Evolutionary conservation across 1,139 yeast species (phyloP).

Genomic region (Geotrichum bryndzae): DNA sequence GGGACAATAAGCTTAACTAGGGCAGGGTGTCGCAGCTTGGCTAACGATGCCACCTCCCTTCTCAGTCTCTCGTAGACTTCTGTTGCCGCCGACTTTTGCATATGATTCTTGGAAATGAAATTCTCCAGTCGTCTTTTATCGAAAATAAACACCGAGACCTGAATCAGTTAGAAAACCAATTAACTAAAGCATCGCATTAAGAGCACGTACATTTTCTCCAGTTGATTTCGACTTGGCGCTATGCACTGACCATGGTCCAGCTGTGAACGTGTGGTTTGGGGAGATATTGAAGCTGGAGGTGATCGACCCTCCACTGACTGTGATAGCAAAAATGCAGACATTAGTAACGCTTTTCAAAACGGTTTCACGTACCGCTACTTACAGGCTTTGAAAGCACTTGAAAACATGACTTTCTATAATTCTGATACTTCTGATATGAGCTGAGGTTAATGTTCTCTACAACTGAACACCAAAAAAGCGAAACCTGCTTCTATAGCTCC

Average conservation of each 20-base stretch:
- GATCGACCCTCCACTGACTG: constrained; percentile 36
- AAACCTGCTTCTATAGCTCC: not conserved
- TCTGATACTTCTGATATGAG: constrained; percentile 64
- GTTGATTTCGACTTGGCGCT: constrained; percentile 66
- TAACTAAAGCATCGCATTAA: constrained; percentile 18
- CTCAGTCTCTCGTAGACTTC: constrained; percentile 46
- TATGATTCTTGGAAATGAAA: constrained; percentile 47
- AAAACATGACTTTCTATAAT: constrained; percentile 35
- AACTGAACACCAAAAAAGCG: not conserved
- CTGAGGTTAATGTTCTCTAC: constrained; percentile 38
- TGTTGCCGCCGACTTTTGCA: constrained; percentile 31
- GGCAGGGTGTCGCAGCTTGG: constrained; percentile 84
- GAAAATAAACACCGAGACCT: constrained; percentile 79
- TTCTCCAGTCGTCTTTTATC: constrained; percentile 74
- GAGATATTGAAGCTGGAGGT: constrained; percentile 69
- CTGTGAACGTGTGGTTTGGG: constrained; percentile 62
- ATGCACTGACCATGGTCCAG: constrained; percentile 82
- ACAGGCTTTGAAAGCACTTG: constrained; percentile 28
- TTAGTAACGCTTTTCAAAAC: not conserved
- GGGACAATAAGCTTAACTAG: constrained; percentile 78
- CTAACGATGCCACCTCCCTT: constrained; percentile 59
- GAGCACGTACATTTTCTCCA: constrained; percentile 25
- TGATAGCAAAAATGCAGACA: constrained; percentile 54
- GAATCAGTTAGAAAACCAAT: not conserved
- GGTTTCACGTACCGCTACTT: constrained; percentile 47